These are phyloP conservation scores for Kentomonas sorsogonicus DNA, from an alignment of 208 protist species.

Conservation along the genomic window DNA sequence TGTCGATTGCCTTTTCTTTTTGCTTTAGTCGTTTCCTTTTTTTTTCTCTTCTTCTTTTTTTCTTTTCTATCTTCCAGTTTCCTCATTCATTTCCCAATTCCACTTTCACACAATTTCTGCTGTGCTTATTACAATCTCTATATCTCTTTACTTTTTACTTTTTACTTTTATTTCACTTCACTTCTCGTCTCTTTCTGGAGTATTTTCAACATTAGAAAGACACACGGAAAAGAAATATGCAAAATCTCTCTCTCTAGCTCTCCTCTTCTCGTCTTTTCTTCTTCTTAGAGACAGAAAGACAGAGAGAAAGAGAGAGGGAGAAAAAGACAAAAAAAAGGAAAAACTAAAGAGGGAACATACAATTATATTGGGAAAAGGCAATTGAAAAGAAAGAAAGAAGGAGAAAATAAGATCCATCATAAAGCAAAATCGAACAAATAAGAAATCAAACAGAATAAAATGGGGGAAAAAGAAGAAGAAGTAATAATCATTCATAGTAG, in stretches of 20 bases:
- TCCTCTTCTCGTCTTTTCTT: neutral
- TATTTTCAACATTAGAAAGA: too few relatives aligned
- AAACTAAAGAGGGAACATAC: neutral
- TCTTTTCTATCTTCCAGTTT: conserved; percentile 18
- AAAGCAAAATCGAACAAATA: too few relatives aligned
- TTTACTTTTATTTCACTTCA: neutral
- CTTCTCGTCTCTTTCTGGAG: conserved; percentile 15
- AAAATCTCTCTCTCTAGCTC: neutral
- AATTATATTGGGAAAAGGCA: neutral
- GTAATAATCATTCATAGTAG: too few relatives aligned
- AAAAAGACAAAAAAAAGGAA: conserved; percentile 2
- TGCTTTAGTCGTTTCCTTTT: conserved; percentile 9
- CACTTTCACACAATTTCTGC: neutral
- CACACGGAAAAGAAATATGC: too few relatives aligned
- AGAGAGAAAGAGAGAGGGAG: neutral
- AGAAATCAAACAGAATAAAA: too few relatives aligned
- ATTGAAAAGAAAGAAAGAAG: neutral
- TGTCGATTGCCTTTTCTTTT: conserved; percentile 9
- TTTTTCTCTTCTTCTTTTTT: conserved; percentile 14
- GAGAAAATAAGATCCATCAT: neutral
- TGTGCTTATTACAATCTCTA: too few relatives aligned
- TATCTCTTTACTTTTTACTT: too few relatives aligned
- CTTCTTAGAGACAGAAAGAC: too few relatives aligned
- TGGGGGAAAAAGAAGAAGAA: too few relatives aligned
- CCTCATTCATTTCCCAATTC: neutral